Evolutionary conservation across 2,329 filamentous ascomycete genomes (phyloP).

Genomic region (Scolecobasidium constrictum): DNA sequence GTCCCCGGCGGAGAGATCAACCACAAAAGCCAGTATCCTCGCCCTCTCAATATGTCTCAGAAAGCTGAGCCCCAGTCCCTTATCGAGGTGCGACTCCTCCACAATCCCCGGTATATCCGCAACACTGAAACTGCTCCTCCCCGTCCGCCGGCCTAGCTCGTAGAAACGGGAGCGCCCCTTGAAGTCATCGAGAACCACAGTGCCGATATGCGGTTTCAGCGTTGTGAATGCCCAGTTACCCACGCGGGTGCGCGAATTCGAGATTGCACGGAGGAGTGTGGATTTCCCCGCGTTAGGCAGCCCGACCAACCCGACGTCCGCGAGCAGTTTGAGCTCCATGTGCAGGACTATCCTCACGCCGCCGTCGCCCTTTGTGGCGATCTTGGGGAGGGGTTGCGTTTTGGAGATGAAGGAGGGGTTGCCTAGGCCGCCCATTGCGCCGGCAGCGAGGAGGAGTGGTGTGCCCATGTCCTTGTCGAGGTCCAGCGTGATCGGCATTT

Average conservation of each 20-base stretch:
- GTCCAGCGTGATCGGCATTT: constrained; percentile 53
- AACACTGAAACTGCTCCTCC: constrained; percentile 73
- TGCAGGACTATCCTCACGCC: constrained; percentile 71
- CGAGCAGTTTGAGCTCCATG: constrained; percentile 87
- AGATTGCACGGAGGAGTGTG: constrained; percentile 77
- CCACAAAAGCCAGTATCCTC: constrained; percentile 82
- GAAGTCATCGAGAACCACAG: constrained; percentile 83
- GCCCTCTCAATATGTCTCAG: constrained; percentile 90
- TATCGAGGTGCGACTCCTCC: constrained; percentile 83
- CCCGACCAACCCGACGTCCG: constrained; percentile 88
- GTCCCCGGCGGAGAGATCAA: constrained; percentile 73
- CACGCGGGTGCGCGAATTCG: constrained; percentile 77
- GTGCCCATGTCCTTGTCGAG: constrained; percentile 60
- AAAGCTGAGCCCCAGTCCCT: constrained; percentile 83
- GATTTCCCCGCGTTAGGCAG: constrained; percentile 95
- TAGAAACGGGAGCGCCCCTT: constrained; percentile 57
- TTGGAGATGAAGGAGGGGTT: constrained; percentile 87
- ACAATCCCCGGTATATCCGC: constrained; percentile 94
- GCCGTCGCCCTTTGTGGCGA: constrained; percentile 75
- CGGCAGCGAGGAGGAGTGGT: constrained; percentile 76
- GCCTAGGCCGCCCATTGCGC: constrained; percentile 79
- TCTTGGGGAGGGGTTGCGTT: constrained; percentile 65
- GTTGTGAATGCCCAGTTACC: constrained; percentile 98
- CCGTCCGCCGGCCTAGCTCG: constrained; percentile 32
- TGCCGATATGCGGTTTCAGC: constrained; percentile 87